phyloP scores from a whole-genome alignment of 1,139 yeast genomes.

The Nakaseomyces nivariensis region DNA sequence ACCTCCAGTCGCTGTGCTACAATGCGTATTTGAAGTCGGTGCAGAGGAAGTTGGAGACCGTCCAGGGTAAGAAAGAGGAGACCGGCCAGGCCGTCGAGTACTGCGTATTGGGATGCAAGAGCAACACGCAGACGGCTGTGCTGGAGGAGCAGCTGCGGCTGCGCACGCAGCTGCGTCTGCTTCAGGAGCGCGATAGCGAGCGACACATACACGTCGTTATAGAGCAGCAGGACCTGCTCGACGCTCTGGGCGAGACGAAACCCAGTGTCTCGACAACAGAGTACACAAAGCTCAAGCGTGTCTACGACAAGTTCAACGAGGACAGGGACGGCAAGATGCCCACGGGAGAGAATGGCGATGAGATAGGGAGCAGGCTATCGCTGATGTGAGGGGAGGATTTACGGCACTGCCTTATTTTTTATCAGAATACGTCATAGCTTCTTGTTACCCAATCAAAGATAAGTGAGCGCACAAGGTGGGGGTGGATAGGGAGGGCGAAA shows the following conservation, averaged over 20 bases:
- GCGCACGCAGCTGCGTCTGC: too few relatives aligned
- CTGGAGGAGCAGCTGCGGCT: too few relatives aligned
- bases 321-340: constrained; percentile 88
- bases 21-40: constrained; percentile 89
- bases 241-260: constrained; percentile 65
- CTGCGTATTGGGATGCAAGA: not conserved
- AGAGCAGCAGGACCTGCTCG: constrained; percentile 44
- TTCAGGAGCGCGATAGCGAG: not conserved
- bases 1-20: constrained; percentile 83
- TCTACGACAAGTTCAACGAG: constrained; percentile 65
- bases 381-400: constrained; percentile 9
- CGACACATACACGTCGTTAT: constrained; percentile 27
- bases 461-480: too few relatives aligned
- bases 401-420: not conserved
- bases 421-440: too few relatives aligned
- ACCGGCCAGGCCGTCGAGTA: not conserved
- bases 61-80: not conserved
- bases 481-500: too few relatives aligned
- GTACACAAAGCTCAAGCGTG: constrained; percentile 46
- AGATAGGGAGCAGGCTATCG: constrained; percentile 62
- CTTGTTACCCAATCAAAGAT: too few relatives aligned
- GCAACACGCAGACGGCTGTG: too few relatives aligned
- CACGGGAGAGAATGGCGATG: constrained; percentile 70
- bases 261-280: constrained; percentile 79
- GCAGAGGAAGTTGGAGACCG: constrained; percentile 50